These are phyloP conservation scores for Citrullus colocynthis DNA, from an alignment of 306 rosid genomes.

Conservation along the genomic window DNA sequence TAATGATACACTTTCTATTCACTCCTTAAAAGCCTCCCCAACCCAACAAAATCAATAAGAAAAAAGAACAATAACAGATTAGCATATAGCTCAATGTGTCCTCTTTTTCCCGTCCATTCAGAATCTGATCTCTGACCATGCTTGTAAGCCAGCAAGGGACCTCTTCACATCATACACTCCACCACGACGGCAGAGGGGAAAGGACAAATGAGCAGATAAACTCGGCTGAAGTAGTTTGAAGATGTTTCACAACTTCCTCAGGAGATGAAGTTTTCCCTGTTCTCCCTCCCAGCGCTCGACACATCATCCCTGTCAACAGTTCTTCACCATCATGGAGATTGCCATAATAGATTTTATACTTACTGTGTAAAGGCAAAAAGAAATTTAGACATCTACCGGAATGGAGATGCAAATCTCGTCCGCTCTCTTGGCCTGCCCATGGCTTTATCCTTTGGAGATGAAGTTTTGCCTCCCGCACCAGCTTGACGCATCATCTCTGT, in stretches of 20 bases:
- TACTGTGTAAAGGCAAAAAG: background rate
- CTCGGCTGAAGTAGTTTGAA: slow-evolving; percentile 19
- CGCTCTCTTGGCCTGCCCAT: slow-evolving; percentile 58
- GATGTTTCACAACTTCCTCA: slow-evolving; percentile 63
- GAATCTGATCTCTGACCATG: background rate
- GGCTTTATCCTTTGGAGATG: slow-evolving; percentile 84
- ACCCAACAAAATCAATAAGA: slow-evolving; percentile 2
- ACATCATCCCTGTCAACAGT: slow-evolving; percentile 67
- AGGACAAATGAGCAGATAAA: background rate
- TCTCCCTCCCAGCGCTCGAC: slow-evolving; percentile 66
- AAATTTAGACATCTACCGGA: slow-evolving; percentile 20
- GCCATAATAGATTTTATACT: background rate
- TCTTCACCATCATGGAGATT: background rate
- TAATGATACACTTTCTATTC: slow-evolving; percentile 32
- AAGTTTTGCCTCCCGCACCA: slow-evolving; percentile 62
- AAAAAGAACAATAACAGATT: background rate
- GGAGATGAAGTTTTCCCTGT: slow-evolving; percentile 51
- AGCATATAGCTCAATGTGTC: background rate
- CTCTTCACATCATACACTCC: background rate
- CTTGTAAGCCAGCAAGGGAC: background rate
- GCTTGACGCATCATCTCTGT: slow-evolving; percentile 99
- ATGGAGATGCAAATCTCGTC: slow-evolving; percentile 91
- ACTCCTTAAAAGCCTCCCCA: background rate
- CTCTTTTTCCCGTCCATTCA: background rate
- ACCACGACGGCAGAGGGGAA: background rate